A percentile compares a stretch with the other conserved stretches of the same genome.
Conservation (phyloP, 495 filamentous ascomycete species). For the Aspergillus homomorphus region DNA sequence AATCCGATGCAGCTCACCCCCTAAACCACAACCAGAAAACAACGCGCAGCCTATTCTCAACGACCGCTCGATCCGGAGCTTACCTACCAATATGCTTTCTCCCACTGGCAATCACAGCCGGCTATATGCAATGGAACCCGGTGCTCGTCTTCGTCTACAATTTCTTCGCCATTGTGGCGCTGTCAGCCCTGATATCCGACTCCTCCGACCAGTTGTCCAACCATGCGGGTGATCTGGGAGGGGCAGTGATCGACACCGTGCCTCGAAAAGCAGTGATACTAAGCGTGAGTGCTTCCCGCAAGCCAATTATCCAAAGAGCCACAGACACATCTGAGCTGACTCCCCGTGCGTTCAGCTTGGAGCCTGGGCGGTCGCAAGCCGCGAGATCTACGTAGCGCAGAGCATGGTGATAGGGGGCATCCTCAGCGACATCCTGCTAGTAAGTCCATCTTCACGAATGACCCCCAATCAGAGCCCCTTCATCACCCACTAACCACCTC, state of each 20-base stretch:
- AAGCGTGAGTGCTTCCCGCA: slow-evolving; percentile 19
- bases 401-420: slow-evolving; percentile 29
- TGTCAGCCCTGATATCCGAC: slow-evolving; percentile 23
- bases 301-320: no score
- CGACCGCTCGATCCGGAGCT: neutral
- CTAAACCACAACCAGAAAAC: neutral
- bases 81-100: slow-evolving; percentile 9
- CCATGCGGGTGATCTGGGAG: slow-evolving; percentile 21
- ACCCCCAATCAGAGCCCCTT: no score
- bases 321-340: no score
- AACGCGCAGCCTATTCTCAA: neutral
- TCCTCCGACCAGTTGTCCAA: slow-evolving; percentile 25
- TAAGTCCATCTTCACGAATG: neutral
- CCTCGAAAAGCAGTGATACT: slow-evolving; percentile 32
- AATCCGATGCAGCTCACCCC: neutral
- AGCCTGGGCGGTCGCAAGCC: slow-evolving; percentile 24
- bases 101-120: slow-evolving; percentile 20
- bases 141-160: slow-evolving; percentile 24
- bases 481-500: no score
- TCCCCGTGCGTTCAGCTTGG: slow-evolving; percentile 17
- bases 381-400: slow-evolving; percentile 26
- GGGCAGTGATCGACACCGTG: slow-evolving; percentile 28
- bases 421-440: slow-evolving; percentile 28
- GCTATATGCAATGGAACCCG: slow-evolving; percentile 18
- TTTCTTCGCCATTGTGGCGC: slow-evolving; percentile 28